phyloP scores from a whole-genome alignment of 129 eudicot species.

The Escallonia rubra region DNA sequence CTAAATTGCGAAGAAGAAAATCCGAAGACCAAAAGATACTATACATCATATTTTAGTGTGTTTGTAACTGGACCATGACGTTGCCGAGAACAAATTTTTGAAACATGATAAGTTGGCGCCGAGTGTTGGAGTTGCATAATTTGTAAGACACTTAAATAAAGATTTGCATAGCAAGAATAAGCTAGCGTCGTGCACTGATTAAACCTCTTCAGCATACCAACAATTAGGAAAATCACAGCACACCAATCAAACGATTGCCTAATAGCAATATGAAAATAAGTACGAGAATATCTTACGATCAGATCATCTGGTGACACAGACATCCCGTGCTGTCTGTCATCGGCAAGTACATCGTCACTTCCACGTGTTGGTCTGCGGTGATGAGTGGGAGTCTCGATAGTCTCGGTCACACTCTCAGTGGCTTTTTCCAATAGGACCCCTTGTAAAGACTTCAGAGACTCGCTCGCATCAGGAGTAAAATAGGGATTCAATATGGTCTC shows the following conservation, averaged over 20 bases:
- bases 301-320: conserved; percentile 92
- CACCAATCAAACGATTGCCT: background rate
- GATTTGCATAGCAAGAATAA: background rate
- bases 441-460: conserved; percentile 81
- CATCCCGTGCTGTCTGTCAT: conserved; percentile 68
- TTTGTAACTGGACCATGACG: too few species aligned
- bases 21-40: too few species aligned
- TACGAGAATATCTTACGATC: conserved; percentile 52
- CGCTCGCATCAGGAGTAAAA: conserved; percentile 74
- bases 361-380: conserved; percentile 84
- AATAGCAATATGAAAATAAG: background rate
- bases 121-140: too few species aligned
- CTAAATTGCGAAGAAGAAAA: too few species aligned
- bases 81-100: too few species aligned
- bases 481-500: conserved; percentile 88
- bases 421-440: conserved; percentile 87
- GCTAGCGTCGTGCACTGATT: too few species aligned
- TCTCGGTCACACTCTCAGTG: conserved; percentile 71
- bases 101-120: too few species aligned
- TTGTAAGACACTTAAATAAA: background rate
- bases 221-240: too few species aligned
- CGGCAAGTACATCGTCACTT: conserved; percentile 74
- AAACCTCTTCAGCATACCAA: too few species aligned
- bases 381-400: conserved; percentile 78
- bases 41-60: too few species aligned